Evolutionary conservation across 768 basidiomycete genomes (phyloP).

Genomic region (Astraeus odoratus): DNA sequence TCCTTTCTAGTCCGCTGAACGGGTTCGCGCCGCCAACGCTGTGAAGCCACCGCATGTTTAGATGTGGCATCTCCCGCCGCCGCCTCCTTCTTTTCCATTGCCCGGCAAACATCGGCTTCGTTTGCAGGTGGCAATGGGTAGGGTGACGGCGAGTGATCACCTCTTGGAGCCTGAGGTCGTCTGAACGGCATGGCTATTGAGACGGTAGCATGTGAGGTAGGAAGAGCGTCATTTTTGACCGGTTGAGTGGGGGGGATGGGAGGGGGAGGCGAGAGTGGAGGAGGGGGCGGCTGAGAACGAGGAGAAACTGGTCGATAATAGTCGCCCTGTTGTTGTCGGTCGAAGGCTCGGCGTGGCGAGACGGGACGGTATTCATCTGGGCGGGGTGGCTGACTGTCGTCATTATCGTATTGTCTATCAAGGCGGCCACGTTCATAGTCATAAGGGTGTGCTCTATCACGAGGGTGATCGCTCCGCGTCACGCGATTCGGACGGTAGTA

Average conservation of each 20-base stretch:
- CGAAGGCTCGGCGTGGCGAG: conserved; percentile 17
- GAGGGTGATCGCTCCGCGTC: conserved; percentile 1
- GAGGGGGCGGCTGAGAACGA: conserved; percentile 17
- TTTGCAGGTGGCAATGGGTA: conserved; percentile 27
- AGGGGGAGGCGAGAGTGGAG: conserved; percentile 22
- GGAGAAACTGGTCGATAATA: conserved; percentile 16
- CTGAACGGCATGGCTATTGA: conserved; percentile 37
- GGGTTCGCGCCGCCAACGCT: conserved; percentile 34
- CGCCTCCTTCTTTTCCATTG: conserved; percentile 19
- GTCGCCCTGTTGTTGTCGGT: conserved; percentile 10
- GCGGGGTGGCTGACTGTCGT: not conserved
- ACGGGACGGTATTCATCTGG: conserved; percentile 15
- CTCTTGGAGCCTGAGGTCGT: conserved; percentile 41
- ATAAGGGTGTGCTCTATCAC: conserved; percentile 11
- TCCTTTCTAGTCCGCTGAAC: conserved; percentile 52
- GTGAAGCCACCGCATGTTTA: not conserved
- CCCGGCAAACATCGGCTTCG: conserved; percentile 20
- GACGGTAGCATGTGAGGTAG: conserved; percentile 30
- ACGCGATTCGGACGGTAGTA: conserved; percentile 9
- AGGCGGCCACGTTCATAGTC: conserved; percentile 4
- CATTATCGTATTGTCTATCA: conserved; percentile 5
- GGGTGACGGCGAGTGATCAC: conserved; percentile 39
- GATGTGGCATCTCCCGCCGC: conserved; percentile 2
- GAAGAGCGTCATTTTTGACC: conserved; percentile 29
- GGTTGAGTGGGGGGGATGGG: conserved; percentile 32